Percentiles rank a stretch among this genome's conserved stretches.
Evolutionary conservation across 1,284 basidiomycete genomes (phyloP).

Genomic region (Bondarzewia mesenterica): DNA sequence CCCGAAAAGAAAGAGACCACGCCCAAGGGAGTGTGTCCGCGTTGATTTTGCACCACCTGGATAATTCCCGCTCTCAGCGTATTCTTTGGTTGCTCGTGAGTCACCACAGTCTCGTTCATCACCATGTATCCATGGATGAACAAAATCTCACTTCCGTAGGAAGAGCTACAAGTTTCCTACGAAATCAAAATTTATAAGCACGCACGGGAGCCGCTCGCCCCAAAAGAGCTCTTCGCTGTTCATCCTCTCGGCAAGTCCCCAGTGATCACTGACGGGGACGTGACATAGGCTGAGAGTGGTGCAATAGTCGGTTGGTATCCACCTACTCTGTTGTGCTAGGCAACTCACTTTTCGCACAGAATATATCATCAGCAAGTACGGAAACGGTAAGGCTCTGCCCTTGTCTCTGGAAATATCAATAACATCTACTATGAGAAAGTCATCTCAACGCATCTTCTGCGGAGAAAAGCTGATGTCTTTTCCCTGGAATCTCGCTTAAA

Average conservation of each 20-base stretch:
- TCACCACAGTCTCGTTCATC: constrained; percentile 1
- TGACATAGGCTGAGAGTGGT: constrained; percentile 39
- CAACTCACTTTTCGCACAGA: constrained; percentile 19
- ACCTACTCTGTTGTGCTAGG: not conserved
- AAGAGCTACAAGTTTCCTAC: constrained; percentile 22
- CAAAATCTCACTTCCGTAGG: constrained; percentile 13
- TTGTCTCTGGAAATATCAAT: constrained; percentile 20
- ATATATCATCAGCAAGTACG: constrained; percentile 28
- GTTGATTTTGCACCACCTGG: constrained; percentile 41
- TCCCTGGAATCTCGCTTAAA: no score
- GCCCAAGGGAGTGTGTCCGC: no score
- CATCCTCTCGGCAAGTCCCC: constrained; percentile 39
- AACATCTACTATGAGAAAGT: constrained; percentile 27
- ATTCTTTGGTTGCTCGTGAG: constrained; percentile 46
- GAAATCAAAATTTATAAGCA: constrained; percentile 22
- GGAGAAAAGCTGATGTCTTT: not conserved
- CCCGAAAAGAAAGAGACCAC: no score
- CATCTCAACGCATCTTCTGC: constrained; percentile 1
- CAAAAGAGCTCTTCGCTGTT: constrained; percentile 29
- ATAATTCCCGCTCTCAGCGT: constrained; percentile 43
- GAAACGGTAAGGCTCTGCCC: constrained; percentile 11
- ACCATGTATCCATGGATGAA: not conserved
- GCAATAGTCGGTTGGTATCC: constrained; percentile 35
- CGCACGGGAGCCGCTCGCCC: constrained; percentile 15
- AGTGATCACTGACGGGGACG: constrained; percentile 36